These are phyloP conservation scores for Boehmeria nivea DNA, from an alignment of 306 rosid species.

Conservation along the genomic window DNA sequence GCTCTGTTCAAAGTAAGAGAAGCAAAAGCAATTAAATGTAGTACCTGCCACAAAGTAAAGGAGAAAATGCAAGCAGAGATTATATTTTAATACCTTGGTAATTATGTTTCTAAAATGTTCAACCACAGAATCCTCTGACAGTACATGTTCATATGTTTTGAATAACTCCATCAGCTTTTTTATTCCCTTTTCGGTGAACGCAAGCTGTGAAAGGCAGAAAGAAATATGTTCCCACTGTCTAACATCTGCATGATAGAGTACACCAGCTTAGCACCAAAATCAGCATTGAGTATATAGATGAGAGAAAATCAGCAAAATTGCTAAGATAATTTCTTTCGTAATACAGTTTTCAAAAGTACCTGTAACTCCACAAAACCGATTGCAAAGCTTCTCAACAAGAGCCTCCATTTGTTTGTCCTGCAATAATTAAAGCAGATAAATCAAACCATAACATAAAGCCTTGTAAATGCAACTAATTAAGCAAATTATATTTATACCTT, in stretches of 20 bases:
- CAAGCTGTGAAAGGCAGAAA: constrained; percentile 91
- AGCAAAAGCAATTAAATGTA: background rate
- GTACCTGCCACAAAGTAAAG: background rate
- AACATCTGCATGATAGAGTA: constrained; percentile 44
- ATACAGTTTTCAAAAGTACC: constrained; percentile 52
- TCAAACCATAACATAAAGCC: constrained; percentile 10
- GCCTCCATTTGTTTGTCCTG: constrained; percentile 97
- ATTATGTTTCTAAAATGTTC: constrained; percentile 71
- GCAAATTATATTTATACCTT: constrained; percentile 53
- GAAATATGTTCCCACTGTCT: constrained; percentile 82
- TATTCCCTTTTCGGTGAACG: constrained; percentile 90
- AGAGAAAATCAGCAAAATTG: background rate
- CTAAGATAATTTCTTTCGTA: background rate
- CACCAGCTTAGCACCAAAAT: constrained; percentile 4
- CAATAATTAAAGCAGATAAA: constrained; percentile 20
- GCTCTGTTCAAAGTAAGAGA: constrained; percentile 40
- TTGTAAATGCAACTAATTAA: constrained; percentile 13
- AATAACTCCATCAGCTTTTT: constrained; percentile 80
- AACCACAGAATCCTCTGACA: constrained; percentile 78
- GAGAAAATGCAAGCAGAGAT: constrained; percentile 16
- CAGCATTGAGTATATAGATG: constrained; percentile 7
- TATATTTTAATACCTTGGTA: constrained; percentile 55
- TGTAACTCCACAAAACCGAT: constrained; percentile 82
- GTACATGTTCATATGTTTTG: constrained; percentile 72
- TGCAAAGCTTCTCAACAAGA: constrained; percentile 91